Base-by-base conservation (phyloP, 257 asterid genomes). In the Solanum clarkiae region DNA sequence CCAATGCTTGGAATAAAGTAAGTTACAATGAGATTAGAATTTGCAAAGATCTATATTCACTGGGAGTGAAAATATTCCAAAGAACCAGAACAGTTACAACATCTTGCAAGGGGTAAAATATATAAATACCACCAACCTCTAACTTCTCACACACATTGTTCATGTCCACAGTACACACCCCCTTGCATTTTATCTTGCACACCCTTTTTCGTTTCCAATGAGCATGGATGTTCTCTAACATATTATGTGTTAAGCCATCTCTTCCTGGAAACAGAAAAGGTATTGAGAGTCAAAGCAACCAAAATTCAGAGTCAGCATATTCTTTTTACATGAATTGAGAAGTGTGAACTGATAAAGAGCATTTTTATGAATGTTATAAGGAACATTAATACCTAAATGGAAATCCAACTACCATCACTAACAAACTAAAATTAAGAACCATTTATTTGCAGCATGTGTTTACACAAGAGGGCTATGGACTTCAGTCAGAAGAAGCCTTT, bases 161-260 rank as follows among this genome's bases (percentile, higher is more conserved):
- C 97, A 95, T 94, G 90, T 96, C 98, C 57, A 93, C 98, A 4
- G 98, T 96, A 91, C 98, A 96, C 66, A 95, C 99, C 17, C 99
- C 99, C 89, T 91, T 92, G 97, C 98, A 96, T 88, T 92, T 96
- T 85, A 96, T 94, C 87, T 94, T 96, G 91, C 98, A 95, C 79
- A 94, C 97, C 88, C 98, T 89, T 85, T 93, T 85, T 51, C 98
- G 91, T 90, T 96, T 96, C 98, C 99, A 96, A 74, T 72, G 99
- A 80, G 97, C 98, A 84, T 96, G 98, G 84, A 95, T 90, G 69
- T 96, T 96, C 55, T 96, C 99, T 93, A 95, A 86, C 98, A 96
- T 95, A 91, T 95, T 96, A 86, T 96, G 99, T 5, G 98, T 94
- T 85, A 96, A 90, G 80, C 98, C 98, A 92, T 95, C 99, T 91